phyloP scores from a whole-genome alignment of 2,329 filamentous ascomycete genomes.

The Botrytis squamosa region DNA sequence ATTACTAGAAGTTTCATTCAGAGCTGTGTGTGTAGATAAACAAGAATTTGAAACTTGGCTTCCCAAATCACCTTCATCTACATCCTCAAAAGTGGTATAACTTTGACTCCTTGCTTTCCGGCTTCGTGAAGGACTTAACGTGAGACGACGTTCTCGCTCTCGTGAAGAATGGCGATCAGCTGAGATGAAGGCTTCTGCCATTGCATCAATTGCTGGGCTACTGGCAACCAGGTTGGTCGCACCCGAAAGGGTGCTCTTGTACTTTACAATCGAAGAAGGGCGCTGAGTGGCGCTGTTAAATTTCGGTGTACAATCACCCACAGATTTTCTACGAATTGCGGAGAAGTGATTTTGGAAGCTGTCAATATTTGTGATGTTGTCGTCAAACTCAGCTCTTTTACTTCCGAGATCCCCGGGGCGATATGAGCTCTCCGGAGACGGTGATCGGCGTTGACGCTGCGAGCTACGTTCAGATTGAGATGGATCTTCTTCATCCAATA shows the following conservation, averaged over 20 bases:
- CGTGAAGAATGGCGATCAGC: slow-evolving; percentile 42
- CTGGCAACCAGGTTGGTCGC: slow-evolving; percentile 23
- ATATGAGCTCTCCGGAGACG: slow-evolving; percentile 26
- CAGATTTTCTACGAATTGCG: background rate
- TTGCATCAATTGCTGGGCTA: slow-evolving; percentile 47
- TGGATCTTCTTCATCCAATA: slow-evolving; percentile 17
- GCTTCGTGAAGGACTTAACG: slow-evolving; percentile 34
- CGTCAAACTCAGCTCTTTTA: slow-evolving; percentile 27
- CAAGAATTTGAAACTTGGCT: background rate
- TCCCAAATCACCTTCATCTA: background rate
- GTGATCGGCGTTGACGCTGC: slow-evolving; percentile 24
- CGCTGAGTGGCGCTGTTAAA: slow-evolving; percentile 24
- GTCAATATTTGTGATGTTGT: slow-evolving; percentile 21
- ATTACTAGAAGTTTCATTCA: slow-evolving; percentile 41
- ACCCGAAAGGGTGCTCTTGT: slow-evolving; percentile 26
- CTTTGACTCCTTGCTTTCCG: background rate
- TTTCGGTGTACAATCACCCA: slow-evolving; percentile 22
- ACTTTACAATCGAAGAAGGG: slow-evolving; percentile 24
- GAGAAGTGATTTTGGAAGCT: slow-evolving; percentile 30
- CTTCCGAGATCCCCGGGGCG: slow-evolving; percentile 6
- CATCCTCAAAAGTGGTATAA: slow-evolving; percentile 4
- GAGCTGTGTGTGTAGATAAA: slow-evolving; percentile 30
- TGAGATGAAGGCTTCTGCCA: slow-evolving; percentile 51
- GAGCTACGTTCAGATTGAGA: background rate
- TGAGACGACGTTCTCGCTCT: slow-evolving; percentile 22